Percentiles rank a stretch among this genome's conserved stretches.
Evolutionary conservation across 192 early-diverging fungal species (phyloP).

Genomic region (Diversispora epigaea): DNA sequence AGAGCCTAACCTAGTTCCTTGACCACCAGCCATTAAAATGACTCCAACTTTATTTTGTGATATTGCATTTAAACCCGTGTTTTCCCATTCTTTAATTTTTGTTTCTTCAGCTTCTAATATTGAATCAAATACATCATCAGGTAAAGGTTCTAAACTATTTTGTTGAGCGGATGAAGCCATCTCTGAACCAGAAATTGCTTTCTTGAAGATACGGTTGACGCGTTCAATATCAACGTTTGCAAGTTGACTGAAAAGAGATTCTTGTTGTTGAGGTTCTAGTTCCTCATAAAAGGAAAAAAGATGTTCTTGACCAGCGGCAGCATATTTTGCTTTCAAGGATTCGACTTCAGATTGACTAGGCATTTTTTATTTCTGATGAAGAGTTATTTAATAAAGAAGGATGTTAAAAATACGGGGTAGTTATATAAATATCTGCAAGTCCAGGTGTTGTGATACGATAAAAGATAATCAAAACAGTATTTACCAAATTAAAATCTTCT

Average conservation of each 20-base stretch:
- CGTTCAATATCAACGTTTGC: constrained; percentile 72
- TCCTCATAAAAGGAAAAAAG: constrained; percentile 80
- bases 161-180: constrained; percentile 42
- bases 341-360: constrained; percentile 39
- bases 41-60: constrained; percentile 88
- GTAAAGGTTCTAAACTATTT: constrained; percentile 69
- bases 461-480: no score
- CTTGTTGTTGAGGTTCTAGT: constrained; percentile 59
- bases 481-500: no score
- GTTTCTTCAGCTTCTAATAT: constrained; percentile 52
- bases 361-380: constrained; percentile 3
- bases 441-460: no score
- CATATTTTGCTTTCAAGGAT: constrained; percentile 61
- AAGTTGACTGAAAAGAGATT: constrained; percentile 65
- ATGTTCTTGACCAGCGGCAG: constrained; percentile 80
- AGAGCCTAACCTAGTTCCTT: constrained; percentile 82
- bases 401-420: no score
- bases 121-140: constrained; percentile 67
- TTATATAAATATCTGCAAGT: no score
- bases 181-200: constrained; percentile 59
- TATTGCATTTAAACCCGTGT: constrained; percentile 76
- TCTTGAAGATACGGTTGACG: constrained; percentile 80
- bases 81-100: constrained; percentile 67
- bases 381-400: no score
- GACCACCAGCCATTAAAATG: constrained; percentile 90